Percentiles rank a stretch among this genome's conserved stretches.
Conservation (phyloP, 2,329 filamentous ascomycete species). For the Talaromyces amestolkiae region DNA sequence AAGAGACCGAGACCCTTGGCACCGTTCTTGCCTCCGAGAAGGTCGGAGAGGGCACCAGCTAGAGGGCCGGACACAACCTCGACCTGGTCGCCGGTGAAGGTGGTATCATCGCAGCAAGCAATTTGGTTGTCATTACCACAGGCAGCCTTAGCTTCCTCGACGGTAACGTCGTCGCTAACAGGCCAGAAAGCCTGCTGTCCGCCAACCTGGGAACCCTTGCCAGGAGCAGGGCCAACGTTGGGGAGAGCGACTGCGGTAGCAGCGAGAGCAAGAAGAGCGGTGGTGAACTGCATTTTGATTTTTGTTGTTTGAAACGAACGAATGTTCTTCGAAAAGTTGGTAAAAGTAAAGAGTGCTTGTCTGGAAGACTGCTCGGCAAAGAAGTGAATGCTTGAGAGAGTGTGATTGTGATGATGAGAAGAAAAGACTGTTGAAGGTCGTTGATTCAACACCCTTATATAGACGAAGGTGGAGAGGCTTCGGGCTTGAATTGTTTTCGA, state of each 20-base stretch:
- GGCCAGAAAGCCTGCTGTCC: conserved; percentile 34
- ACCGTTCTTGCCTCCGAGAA: conserved; percentile 36
- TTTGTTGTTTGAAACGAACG: conserved; percentile 23
- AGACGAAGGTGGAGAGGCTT: conserved; percentile 29
- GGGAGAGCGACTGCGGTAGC: conserved; percentile 34
- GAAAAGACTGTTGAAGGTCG: conserved; percentile 18
- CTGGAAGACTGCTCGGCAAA: conserved; percentile 24
- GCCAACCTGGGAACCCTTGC: conserved; percentile 25
- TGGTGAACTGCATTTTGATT: conserved; percentile 40
- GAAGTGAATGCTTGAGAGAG: conserved; percentile 24
- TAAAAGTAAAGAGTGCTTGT: conserved; percentile 22
- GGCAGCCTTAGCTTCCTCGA: conserved; percentile 40
- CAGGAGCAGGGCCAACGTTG: conserved; percentile 21
- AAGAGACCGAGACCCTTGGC: conserved; percentile 39
- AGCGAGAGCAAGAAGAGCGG: conserved; percentile 36
- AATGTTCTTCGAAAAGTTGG: conserved; percentile 20
- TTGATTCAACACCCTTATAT: conserved; percentile 32
- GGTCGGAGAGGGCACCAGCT: conserved; percentile 33
- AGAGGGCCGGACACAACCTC: conserved; percentile 34
- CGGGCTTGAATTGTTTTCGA: conserved; percentile 15
- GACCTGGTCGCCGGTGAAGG: conserved; percentile 37
- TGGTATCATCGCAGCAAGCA: conserved; percentile 42
- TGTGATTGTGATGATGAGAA: conserved; percentile 29
- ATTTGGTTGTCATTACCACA: conserved; percentile 40
- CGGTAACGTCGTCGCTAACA: conserved; percentile 32